Conservation (phyloP, 139 green algal genomes). For the Closterium sp. region DNA sequence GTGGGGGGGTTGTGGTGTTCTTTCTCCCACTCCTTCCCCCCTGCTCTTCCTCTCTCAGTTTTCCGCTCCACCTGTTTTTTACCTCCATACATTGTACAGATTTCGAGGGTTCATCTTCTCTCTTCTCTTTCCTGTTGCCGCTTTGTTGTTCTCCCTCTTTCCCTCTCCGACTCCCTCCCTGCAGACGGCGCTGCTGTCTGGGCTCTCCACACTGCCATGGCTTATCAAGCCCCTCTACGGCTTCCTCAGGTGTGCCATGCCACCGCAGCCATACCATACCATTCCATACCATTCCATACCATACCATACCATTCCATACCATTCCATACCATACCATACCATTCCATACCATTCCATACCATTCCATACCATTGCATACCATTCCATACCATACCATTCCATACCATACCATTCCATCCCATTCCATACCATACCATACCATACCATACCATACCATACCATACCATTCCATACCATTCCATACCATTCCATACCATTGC, state of each 20-base stretch:
- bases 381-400: background rate
- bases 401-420: background rate
- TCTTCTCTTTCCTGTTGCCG: background rate
- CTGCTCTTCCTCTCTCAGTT: too few species aligned
- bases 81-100: too few species aligned
- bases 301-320: background rate
- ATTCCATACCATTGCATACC: too few species aligned
- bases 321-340: background rate
- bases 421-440: too few species aligned
- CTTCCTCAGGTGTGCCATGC: conserved; percentile 67
- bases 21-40: too few species aligned
- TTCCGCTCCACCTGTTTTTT: background rate
- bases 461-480: too few species aligned
- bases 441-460: too few species aligned
- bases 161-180: background rate
- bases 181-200: conserved; percentile 61
- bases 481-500: too few species aligned
- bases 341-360: too few species aligned
- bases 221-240: conserved; percentile 93
- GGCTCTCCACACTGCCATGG: conserved; percentile 69
- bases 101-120: too few species aligned
- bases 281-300: background rate
- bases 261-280: background rate
- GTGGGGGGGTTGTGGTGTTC: background rate
- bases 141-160: background rate